Evolutionary conservation across 1,139 yeast species (phyloP), one percentile per base, ranked within the genome.

Genomic region (Zygotorulaspora mrakii): DNA sequence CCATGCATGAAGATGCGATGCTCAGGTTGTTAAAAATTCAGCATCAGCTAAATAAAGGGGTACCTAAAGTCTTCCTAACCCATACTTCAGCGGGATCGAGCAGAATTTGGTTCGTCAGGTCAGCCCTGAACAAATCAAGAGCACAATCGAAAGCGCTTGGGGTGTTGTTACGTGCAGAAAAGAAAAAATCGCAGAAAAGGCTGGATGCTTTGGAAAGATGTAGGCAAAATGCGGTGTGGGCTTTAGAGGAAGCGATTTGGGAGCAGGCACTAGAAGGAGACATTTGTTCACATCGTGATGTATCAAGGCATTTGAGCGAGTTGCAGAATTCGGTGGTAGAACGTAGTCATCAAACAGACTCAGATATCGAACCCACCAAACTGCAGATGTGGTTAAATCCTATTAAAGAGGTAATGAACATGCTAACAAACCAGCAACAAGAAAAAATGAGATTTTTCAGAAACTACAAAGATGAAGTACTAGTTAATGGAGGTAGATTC

Each of bases 211-310:
- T 48, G 31, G 45, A 40, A 9, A 17, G 16, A 3, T 50, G 54
- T 24, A 45, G 49, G 24, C 27, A 28, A 7, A 37, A 48, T 26
- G 47, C 49, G 4, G 9, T 33, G n/a, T 55, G 62, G 61, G 62
- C 62, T 2, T n/a, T 48, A 21, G 52, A 54, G 28, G 65, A 61
- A 30, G 62, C 60, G 4, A 33, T 43, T 5, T 61, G 65, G 65
- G 65, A 61, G 36, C 45, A 50, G 11, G 40, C 35, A 16, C 25
- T 55, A 17, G 42, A 36, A 12, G 35, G 42, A n/a, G 47, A 46
- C n/a, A 37, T 24, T 1, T 4, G 34, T 23, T 24, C 25, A 11
- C 10, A 17, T 4, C 34, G 34, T 6, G 31, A 34, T 5, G 34
- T 40, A n/a, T 33, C 34, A 17, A 27, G 33, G 30, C 36, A 39